Base-by-base conservation (phyloP, 73 alveolate genomes). In the Tetrahymena borealis region DNA sequence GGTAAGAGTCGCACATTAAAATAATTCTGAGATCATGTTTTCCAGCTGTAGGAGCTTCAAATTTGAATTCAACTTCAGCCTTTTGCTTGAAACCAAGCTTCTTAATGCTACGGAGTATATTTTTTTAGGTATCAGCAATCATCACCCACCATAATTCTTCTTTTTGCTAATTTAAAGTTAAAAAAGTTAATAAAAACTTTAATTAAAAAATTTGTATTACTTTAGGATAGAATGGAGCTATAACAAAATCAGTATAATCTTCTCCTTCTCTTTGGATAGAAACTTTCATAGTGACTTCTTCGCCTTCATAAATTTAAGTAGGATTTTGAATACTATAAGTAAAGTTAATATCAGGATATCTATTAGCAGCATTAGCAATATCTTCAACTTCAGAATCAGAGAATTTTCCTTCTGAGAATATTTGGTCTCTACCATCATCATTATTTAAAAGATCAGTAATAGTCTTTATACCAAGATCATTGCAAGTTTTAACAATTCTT, bases 141-240 rank as follows among this genome's bases (percentile, higher is more conserved):
- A 93, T 79, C 9, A 93, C 95, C 95, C 95, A 93, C 95, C 95
- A 93, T 90, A 79, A 41, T 32, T 93, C 95, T 85, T 93, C 95
- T 33, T 93, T 93, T 18, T 33, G 38, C 91, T 60, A 2, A 5
- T 60, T 41, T 41, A 18, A 41, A 24, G n/a, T 60, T 60, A 24
- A 35, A 60, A 20, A n/a, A n/a, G 28, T 41, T 7, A 41, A 10
- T 41, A 41, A 41, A 41, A 7, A 41, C 11, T 7, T 7, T 31
- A n/a, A 60, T 24, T 18, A n/a, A 18, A 11, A 60, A 60, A 24
- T 4, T 28, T 16, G 10, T 24, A 7, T 60, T 60, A 60, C 85
- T 35, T 93, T 93, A 11, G 95, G 95, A 93, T 93, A 93, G 40
- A 79, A 77, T 7, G 95, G 95, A 32, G 95, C 95, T 16, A 93